Percentiles rank a stretch among this genome's conserved stretches.
phyloP scores from a whole-genome alignment of 2,329 filamentous ascomycete species.

The Sporothrix mexicana region DNA sequence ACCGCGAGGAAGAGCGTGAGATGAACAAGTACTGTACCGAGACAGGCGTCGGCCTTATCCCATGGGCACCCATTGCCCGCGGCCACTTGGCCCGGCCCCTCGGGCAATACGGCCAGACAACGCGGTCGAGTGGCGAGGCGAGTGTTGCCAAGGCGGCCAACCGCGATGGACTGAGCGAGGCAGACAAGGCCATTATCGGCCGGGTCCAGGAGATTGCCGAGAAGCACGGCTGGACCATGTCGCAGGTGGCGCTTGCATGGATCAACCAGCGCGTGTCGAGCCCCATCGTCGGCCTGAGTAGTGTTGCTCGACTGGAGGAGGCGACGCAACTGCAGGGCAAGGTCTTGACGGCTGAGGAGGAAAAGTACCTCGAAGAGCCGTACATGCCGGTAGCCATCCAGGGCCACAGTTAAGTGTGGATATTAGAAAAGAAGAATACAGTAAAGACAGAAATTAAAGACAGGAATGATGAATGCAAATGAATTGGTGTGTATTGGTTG shows the following conservation, averaged over 20 bases:
- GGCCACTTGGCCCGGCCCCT: constrained; percentile 44
- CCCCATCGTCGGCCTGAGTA: constrained; percentile 68
- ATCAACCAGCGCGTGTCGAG: constrained; percentile 58
- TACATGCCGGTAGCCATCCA: constrained; percentile 60
- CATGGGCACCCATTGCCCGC: constrained; percentile 47
- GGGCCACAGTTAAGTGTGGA: no score
- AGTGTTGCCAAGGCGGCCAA: constrained; percentile 23
- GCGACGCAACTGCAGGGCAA: constrained; percentile 56
- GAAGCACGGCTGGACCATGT: constrained; percentile 37
- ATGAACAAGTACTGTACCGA: constrained; percentile 47
- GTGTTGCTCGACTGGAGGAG: constrained; percentile 65
- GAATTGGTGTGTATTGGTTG: no score
- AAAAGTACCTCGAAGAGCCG: constrained; percentile 65
- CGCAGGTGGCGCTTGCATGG: constrained; percentile 68
- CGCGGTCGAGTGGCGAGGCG: constrained; percentile 35
- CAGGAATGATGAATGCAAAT: no score
- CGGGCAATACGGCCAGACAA: constrained; percentile 33
- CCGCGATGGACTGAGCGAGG: constrained; percentile 34
- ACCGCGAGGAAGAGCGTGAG: constrained; percentile 61
- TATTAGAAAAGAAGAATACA: no score
- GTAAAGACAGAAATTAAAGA: no score
- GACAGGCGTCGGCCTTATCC: constrained; percentile 46
- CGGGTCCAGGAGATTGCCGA: constrained; percentile 37
- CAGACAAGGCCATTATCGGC: constrained; percentile 39
- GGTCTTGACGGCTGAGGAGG: constrained; percentile 62